A percentile compares a stretch with the other conserved stretches of the same genome.
phyloP scores from a whole-genome alignment of 495 filamentous ascomycete species.

The Podospora pseudocomata region DNA sequence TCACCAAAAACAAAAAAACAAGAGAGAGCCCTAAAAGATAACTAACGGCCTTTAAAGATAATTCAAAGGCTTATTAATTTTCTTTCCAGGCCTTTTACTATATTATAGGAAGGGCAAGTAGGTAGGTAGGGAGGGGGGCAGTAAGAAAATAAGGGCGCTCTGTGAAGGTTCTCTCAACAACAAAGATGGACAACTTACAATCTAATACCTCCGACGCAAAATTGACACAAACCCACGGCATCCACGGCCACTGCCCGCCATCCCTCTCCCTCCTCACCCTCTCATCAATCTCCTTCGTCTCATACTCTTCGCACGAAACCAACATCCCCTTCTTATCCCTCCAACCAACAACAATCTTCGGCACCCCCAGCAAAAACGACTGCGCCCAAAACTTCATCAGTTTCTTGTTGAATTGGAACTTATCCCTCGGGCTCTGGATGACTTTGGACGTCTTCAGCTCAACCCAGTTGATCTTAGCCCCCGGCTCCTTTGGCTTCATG shows the following conservation, averaged over 20 bases:
- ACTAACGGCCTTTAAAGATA: too few species aligned
- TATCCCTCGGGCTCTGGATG: constrained; percentile 59
- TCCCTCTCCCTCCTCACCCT: constrained; percentile 53
- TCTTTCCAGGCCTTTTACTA: too few species aligned
- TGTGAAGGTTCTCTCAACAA: too few species aligned
- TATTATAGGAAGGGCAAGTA: too few species aligned
- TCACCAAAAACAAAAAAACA: background rate
- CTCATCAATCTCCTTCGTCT: constrained; percentile 70
- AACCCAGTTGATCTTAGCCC: constrained; percentile 78
- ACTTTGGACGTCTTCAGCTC: constrained; percentile 86
- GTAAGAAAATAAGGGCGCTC: too few species aligned
- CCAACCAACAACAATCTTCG: constrained; percentile 87
- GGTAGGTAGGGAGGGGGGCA: too few species aligned
- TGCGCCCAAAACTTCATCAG: constrained; percentile 95
- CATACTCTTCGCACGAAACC: constrained; percentile 65
- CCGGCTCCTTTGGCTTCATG: constrained; percentile 61
- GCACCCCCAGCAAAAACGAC: constrained; percentile 89
- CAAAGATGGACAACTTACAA: constrained; percentile 44
- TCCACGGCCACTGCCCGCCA: constrained; percentile 65
- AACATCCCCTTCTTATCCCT: constrained; percentile 71
- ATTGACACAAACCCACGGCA: constrained; percentile 87
- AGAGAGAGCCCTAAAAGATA: too few species aligned
- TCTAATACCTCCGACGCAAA: constrained; percentile 74
- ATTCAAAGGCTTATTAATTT: too few species aligned
- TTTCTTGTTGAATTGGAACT: constrained; percentile 78